Evolutionary conservation across 208 protist genomes (phyloP).

Genomic region (Leishmania lainsoni): DNA sequence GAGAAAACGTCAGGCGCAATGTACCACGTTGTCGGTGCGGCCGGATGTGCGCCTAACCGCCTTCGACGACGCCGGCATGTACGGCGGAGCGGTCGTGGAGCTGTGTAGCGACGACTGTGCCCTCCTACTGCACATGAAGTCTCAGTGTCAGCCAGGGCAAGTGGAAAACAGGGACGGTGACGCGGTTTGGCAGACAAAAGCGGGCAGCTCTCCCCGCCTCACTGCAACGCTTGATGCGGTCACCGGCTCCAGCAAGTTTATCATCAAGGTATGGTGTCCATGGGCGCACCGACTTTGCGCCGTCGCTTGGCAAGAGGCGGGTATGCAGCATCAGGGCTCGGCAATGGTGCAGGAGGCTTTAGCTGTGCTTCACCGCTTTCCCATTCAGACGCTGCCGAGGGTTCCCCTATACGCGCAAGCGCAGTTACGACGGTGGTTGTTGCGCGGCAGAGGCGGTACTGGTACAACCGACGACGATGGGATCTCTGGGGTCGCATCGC

Average conservation of each 20-base stretch:
- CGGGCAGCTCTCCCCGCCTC: not conserved
- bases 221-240: constrained; percentile 10
- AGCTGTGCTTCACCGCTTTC: constrained; percentile 2
- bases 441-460: not conserved
- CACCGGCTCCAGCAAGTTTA: constrained; percentile 9
- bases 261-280: constrained; percentile 18
- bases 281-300: constrained; percentile 18
- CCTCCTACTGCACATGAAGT: constrained; percentile 11
- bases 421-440: not conserved
- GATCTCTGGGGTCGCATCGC: not conserved
- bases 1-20: not conserved
- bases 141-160: constrained; percentile 16
- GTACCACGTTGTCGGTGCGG: not conserved
- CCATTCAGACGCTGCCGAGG: not conserved
- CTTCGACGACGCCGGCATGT: constrained; percentile 37
- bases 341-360: constrained; percentile 5
- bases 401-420: not conserved
- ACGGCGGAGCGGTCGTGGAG: constrained; percentile 32
- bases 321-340: not conserved
- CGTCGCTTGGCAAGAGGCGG: constrained; percentile 4
- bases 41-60: constrained; percentile 29
- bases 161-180: not conserved
- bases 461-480: not conserved
- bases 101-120: constrained; percentile 16
- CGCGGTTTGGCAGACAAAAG: not conserved